Conservation (phyloP, 352 stramenopile genomes). For the Globisporangium alternatum region DNA sequence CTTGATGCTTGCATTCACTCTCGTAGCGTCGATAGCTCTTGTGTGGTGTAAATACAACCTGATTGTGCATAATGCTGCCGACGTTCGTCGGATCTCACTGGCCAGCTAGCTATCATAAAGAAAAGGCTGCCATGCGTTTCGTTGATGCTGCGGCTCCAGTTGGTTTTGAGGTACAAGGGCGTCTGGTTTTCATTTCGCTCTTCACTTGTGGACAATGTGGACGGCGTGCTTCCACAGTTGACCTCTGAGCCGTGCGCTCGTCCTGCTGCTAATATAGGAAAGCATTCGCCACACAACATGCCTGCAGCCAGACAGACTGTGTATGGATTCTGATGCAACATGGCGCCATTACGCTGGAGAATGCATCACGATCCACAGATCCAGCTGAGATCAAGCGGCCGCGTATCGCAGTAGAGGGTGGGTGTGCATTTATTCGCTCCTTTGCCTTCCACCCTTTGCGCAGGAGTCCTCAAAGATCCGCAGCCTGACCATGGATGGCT, state of each 20-base stretch:
- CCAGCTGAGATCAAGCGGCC: not conserved
- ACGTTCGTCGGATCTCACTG: not conserved
- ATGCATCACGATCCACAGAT: not conserved
- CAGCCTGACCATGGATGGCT: not conserved
- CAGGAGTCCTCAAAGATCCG: not conserved
- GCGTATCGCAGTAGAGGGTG: not conserved
- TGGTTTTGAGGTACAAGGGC: not conserved
- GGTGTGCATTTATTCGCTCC: not conserved
- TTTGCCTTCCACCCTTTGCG: not conserved
- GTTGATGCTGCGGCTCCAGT: not conserved
- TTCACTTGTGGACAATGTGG: not conserved
- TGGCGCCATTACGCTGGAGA: not conserved
- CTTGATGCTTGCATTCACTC: not conserved
- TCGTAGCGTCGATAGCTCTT: not conserved
- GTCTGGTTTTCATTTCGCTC: not conserved
- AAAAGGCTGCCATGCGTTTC: not conserved
- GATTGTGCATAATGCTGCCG: not conserved
- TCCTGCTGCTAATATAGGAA: not conserved
- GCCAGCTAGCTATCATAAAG: no score
- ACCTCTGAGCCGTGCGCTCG: not conserved
- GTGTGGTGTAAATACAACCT: not conserved
- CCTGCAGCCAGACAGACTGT: not conserved
- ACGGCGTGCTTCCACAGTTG: not conserved
- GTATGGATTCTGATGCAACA: no score
- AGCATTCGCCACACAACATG: no score